A percentile compares a stretch with the other conserved stretches of the same genome.
Evolutionary conservation across 2,329 filamentous ascomycete species (phyloP).

Genomic region (Trichophyton simii): DNA sequence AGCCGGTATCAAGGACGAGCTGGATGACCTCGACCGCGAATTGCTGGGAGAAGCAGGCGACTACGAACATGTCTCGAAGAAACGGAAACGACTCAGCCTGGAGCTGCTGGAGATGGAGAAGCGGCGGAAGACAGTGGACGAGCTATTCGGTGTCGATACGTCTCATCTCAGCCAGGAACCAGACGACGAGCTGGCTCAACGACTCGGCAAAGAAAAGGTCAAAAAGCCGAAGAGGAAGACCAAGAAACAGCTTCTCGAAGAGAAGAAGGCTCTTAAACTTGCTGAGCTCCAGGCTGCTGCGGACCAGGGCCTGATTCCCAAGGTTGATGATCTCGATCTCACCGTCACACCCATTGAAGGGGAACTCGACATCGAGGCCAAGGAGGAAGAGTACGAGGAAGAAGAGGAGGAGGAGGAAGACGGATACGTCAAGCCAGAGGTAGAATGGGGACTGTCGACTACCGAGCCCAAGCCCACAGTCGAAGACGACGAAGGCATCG

Average conservation of each 20-base stretch:
- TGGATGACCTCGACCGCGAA: constrained; percentile 20
- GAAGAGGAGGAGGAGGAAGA: constrained; percentile 13
- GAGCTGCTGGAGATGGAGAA: constrained; percentile 46
- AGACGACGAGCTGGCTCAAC: constrained; percentile 21
- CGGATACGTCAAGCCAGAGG: constrained; percentile 34
- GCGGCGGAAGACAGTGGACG: constrained; percentile 72
- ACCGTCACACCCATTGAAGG: constrained; percentile 6
- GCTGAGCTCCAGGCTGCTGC: constrained; percentile 12
- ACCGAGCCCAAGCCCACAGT: constrained; percentile 51
- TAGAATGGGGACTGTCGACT: constrained; percentile 49
- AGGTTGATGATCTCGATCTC: constrained; percentile 5
- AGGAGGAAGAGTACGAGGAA: constrained; percentile 10
- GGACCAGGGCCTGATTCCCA: background rate
- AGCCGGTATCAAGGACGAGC: constrained; percentile 1
- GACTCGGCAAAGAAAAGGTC: constrained; percentile 32
- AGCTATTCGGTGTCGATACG: constrained; percentile 54
- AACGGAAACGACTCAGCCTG: constrained; percentile 23
- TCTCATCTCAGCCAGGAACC: constrained; percentile 38
- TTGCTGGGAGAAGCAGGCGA: constrained; percentile 13
- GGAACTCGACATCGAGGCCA: constrained; percentile 9
- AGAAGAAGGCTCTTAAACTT: constrained; percentile 45
- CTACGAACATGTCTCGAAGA: constrained; percentile 9
- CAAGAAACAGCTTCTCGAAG: constrained; percentile 64
- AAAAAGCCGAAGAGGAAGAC: constrained; percentile 59
- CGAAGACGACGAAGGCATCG: constrained; percentile 49